Conservation (phyloP, 805 yeast genomes). For the Metschnikowia hibisci region DNA sequence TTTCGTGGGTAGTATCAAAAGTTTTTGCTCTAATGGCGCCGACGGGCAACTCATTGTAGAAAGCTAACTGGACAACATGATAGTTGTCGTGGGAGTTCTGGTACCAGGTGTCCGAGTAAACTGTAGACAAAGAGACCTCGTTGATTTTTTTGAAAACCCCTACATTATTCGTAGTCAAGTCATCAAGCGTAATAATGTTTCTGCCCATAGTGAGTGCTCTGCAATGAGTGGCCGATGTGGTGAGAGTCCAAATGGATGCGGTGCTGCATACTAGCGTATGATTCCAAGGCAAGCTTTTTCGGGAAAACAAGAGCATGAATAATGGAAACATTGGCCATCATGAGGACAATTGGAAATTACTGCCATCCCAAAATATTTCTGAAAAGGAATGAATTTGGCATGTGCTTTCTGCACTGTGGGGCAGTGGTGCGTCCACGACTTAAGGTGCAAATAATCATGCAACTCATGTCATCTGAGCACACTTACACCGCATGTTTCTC, state of each 20-base stretch:
- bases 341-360: neutral
- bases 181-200: constrained; percentile 50
- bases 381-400: neutral
- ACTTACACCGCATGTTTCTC: constrained; percentile 18
- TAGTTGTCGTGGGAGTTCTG: constrained; percentile 42
- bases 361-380: neutral
- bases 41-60: constrained; percentile 73
- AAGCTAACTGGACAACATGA: constrained; percentile 57
- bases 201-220: constrained; percentile 30
- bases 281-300: neutral
- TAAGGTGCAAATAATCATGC: constrained; percentile 1
- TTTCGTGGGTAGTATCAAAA: constrained; percentile 41
- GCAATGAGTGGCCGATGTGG: neutral
- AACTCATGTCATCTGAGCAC: constrained; percentile 2
- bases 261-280: constrained; percentile 1
- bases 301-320: no score
- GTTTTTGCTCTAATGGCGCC: constrained; percentile 65
- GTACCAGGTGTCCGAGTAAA: constrained; percentile 52
- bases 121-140: constrained; percentile 46
- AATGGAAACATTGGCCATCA: no score
- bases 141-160: constrained; percentile 58
- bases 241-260: neutral
- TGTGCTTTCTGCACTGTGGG: constrained; percentile 3
- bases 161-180: constrained; percentile 55
- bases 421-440: constrained; percentile 5